Percentiles rank a stretch among this genome's conserved stretches.
These are phyloP conservation scores for Carpinus viminea DNA, from an alignment of 306 rosid species.

Conservation along the genomic window DNA sequence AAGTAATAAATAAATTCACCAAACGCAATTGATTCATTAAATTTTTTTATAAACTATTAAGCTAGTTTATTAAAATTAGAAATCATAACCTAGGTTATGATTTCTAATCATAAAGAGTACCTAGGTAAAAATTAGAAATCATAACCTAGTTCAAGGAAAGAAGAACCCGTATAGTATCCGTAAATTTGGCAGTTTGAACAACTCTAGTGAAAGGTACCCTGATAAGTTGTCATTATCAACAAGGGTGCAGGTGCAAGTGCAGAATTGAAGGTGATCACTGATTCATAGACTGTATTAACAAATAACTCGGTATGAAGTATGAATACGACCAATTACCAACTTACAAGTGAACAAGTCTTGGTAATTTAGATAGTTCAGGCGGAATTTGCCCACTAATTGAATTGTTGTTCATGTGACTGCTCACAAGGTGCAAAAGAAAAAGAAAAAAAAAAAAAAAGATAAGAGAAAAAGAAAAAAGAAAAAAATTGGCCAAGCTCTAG, in stretches of 20 bases:
- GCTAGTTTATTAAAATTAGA: too few species aligned
- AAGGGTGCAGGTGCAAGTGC: slow-evolving; percentile 34
- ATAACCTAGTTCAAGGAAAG: neutral
- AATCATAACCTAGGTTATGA: too few species aligned
- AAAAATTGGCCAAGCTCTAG: slow-evolving; percentile 48
- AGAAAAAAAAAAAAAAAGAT: neutral
- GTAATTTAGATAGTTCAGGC: slow-evolving; percentile 39
- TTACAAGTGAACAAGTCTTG: slow-evolving; percentile 43
- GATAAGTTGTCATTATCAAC: slow-evolving; percentile 49
- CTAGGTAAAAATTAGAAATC: neutral
- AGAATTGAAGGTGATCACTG: neutral
- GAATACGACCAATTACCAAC: slow-evolving; percentile 22
- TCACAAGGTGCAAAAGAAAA: neutral
- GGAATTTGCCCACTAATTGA: slow-evolving; percentile 52
- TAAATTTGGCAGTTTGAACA: slow-evolving; percentile 25
- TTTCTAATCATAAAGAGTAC: neutral
- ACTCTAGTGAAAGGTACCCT: slow-evolving; percentile 46
- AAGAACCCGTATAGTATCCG: slow-evolving; percentile 42
- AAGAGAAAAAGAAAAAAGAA: neutral
- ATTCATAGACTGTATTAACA: slow-evolving; percentile 5
- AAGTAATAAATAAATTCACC: too few species aligned
- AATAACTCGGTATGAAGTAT: neutral
- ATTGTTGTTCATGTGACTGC: slow-evolving; percentile 63
- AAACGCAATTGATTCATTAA: too few species aligned
- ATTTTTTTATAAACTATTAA: too few species aligned